phyloP scores from a whole-genome alignment of 441 rosid genomes.

The Theobroma grandiflorum region DNA sequence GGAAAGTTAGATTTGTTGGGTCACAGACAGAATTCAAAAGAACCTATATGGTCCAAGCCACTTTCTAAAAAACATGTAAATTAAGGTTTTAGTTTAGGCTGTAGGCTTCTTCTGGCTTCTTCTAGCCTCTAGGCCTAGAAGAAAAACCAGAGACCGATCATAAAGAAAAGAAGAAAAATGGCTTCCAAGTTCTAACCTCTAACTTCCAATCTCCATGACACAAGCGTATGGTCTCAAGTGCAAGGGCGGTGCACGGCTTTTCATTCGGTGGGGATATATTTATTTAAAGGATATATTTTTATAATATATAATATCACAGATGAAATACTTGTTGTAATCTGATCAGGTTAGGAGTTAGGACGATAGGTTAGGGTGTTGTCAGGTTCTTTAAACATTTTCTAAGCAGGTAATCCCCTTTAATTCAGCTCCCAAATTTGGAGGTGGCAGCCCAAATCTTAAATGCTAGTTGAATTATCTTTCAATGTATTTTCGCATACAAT shows the following conservation, averaged over 20 bases:
- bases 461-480: background rate
- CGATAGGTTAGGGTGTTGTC: background rate
- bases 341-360: background rate
- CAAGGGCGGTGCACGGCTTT: constrained; percentile 13
- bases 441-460: background rate
- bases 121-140: background rate
- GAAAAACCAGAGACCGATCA: background rate
- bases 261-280: background rate
- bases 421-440: background rate
- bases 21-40: background rate
- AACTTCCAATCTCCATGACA: background rate
- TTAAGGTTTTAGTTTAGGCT: background rate
- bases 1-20: background rate
- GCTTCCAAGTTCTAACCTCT: background rate
- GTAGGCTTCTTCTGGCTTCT: background rate
- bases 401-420: background rate
- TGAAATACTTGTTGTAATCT: too few relatives aligned
- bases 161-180: background rate
- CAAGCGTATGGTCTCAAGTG: background rate
- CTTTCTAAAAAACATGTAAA: background rate
- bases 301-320: background rate
- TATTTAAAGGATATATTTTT: background rate
- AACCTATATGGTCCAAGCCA: background rate
- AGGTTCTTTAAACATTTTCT: background rate
- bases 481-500: background rate